Base-by-base conservation (phyloP, 2,329 filamentous ascomycete genomes). In the Ascochyta lentis region DNA sequence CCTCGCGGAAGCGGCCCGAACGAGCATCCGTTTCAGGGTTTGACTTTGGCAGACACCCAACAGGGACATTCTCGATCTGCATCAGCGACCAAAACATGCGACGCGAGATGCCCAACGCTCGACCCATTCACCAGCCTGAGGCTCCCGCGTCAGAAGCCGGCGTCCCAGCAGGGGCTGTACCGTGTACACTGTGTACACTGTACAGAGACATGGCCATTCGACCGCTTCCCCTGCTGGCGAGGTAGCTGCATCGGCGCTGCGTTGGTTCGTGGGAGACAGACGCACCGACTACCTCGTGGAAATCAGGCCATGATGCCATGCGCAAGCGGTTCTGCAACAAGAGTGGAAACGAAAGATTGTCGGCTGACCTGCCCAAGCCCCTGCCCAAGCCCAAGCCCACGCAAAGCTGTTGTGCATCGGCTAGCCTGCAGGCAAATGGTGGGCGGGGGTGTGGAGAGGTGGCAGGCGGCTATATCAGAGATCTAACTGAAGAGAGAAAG, bases 141-240 rank as follows among this genome's bases (percentile, higher is more conserved):
- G 6, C 24, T 23, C 27, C 29, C 16, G 26, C 7, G 33, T 48
- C 31, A 26, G 19, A 27, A 13, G 15, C 37, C 12, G 35, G 33
- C 35, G 31, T n/a, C 23, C 10, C 45, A 27, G 44, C 38, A 46
- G 37, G 10, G 35, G 23, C 6, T 35, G 42, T 16, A 35, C 34
- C 19, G 19, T 19, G 19, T 19, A 19, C 19, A 19, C 16, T 16
- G 16, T 16, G 16, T 16, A 16, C 16, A 16, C 16, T 19, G 19
- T 19, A 19, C 19, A 19, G 19, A 19, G 3, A 39, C 33, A 16
- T 47, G 54, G 54, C 34, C 38, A 16, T 48, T 10, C 19, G 41
- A 35, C 54, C 54, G 54, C 54, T 57, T 57, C 54, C 54, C 49
- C 54, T 49, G 49, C 53, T 57, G 54, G 54, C 54, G 26, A 41